A percentile compares a stretch with the other conserved stretches of the same genome.
Conservation (phyloP, 1,284 basidiomycete genomes). For the Sanghuangporus weigelae region DNA sequence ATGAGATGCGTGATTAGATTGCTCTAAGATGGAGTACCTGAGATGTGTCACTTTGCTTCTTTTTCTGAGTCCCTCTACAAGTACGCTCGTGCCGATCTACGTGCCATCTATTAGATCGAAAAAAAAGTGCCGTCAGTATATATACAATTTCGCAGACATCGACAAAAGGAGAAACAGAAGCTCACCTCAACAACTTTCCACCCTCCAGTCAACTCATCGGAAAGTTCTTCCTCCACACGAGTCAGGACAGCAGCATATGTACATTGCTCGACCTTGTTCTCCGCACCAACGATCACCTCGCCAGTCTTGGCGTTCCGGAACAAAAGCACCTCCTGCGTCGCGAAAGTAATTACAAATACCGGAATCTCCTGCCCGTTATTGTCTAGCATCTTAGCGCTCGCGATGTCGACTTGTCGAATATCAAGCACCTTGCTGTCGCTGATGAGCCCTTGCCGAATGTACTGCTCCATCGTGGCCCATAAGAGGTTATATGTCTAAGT, state of each 20-base stretch:
- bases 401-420: constrained; percentile 85
- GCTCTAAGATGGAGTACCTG: neutral
- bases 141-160: too few species aligned
- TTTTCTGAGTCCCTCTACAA: constrained; percentile 21
- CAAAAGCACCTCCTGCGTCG: constrained; percentile 89
- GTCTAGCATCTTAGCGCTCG: constrained; percentile 83
- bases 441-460: constrained; percentile 83
- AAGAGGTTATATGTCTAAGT: constrained; percentile 89
- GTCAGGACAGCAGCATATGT: constrained; percentile 92
- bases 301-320: constrained; percentile 89
- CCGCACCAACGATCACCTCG: constrained; percentile 83
- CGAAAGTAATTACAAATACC: constrained; percentile 91
- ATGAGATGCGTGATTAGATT: neutral
- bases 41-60: neutral
- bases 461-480: constrained; percentile 97
- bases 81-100: constrained; percentile 34
- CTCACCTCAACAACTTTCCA: constrained; percentile 97
- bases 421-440: constrained; percentile 91
- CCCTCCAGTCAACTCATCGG: constrained; percentile 91
- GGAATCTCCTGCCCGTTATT: constrained; percentile 62
- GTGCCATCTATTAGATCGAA: constrained; percentile 30
- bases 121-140: neutral
- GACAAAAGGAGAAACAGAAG: constrained; percentile 14
- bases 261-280: constrained; percentile 89
- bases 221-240: constrained; percentile 78